Percentiles rank a stretch among this genome's conserved stretches.
Conservation (phyloP, 345 rosid genomes). For the Eucalyptus erythrocorys region DNA sequence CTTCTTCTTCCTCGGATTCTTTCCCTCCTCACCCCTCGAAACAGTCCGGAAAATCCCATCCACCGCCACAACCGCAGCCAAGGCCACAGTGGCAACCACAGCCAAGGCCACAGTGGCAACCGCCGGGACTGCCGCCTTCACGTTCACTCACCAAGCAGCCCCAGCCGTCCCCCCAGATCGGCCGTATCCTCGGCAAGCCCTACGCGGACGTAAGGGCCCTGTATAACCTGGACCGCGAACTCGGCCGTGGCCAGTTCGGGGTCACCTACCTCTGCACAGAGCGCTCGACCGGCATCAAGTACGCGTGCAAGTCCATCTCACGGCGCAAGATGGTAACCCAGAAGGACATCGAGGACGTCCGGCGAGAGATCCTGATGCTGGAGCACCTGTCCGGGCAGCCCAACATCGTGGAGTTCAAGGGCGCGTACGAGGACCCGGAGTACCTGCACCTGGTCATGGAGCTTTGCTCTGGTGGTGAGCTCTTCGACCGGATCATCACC, state of each 20-base stretch:
- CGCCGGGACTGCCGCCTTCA: background rate
- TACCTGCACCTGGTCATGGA: conserved; percentile 76
- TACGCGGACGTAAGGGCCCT: conserved; percentile 37
- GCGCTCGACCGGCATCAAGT: conserved; percentile 42
- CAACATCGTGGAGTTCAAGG: conserved; percentile 74
- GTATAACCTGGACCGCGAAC: conserved; percentile 49
- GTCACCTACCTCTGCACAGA: conserved; percentile 63
- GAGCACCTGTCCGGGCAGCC: conserved; percentile 89
- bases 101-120: background rate
- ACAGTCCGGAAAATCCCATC: conserved; percentile 2
- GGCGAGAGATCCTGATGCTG: conserved; percentile 64
- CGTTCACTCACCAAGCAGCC: background rate
- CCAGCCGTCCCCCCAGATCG: conserved; percentile 3
- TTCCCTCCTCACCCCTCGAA: conserved; percentile 9
- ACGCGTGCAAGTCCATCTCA: conserved; percentile 84
- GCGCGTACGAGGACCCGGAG: conserved; percentile 62
- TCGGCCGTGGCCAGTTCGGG: conserved; percentile 86
- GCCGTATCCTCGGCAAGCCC: conserved; percentile 45
- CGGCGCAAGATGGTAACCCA: conserved; percentile 39
- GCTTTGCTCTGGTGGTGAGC: conserved; percentile 96
- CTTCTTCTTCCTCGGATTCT: conserved; percentile 27
- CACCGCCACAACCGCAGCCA: background rate
- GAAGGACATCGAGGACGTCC: conserved; percentile 53
- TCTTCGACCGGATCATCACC: conserved; percentile 71
- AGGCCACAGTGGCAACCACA: background rate